Base-by-base conservation (phyloP, 208 protist genomes). In the Wallacemonas sp. region DNA sequence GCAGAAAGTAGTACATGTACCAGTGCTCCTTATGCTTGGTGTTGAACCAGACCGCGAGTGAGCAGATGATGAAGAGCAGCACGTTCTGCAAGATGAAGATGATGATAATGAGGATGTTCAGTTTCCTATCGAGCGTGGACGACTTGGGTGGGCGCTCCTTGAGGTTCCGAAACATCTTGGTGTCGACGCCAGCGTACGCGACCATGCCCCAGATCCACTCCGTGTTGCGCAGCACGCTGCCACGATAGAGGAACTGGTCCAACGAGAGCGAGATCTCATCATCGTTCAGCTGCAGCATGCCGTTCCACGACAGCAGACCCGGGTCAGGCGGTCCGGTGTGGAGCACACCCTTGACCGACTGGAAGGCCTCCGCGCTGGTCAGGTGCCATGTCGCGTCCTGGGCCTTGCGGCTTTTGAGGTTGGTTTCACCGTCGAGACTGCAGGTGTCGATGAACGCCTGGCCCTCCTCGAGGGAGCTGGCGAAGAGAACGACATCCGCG, bases 171-270 rank as follows among this genome's bases (percentile, higher is more conserved):
- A 96, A 89, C 76, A 97, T 83, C 64, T 98, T 98, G 0, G 95
- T 97, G 66, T 97, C 85, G 9, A 82, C 64, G 33, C 96, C 92
- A 0, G 97, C 92, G 71, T 97, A 98, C 39, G 87, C 72, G n/a
- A 97, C 91, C 61, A 97, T 82, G 34, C 92, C 95, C 81, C 94
- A 97, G 11, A 96, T 70, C 82, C 90, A 98, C 36, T 96, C 79
- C 27, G 96, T 98, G 73, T 98, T 98, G 60, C 85, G 83, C 30
- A 98, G 65, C 1, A 94, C 70, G 65, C 83, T 94, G 41, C 93
- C 92, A 26, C 95, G 83, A 61, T 96, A 96, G 0, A 98, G 61
- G 52, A 98, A 88, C 67, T 98, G 87, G 14, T 93, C 77, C 17
- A 96, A 23, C 36, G 78, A 83, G 4, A 95, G 55, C 29, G 88